Conservation (phyloP, 352 stramenopile genomes). For the Globisporangium orthogonon region DNA sequence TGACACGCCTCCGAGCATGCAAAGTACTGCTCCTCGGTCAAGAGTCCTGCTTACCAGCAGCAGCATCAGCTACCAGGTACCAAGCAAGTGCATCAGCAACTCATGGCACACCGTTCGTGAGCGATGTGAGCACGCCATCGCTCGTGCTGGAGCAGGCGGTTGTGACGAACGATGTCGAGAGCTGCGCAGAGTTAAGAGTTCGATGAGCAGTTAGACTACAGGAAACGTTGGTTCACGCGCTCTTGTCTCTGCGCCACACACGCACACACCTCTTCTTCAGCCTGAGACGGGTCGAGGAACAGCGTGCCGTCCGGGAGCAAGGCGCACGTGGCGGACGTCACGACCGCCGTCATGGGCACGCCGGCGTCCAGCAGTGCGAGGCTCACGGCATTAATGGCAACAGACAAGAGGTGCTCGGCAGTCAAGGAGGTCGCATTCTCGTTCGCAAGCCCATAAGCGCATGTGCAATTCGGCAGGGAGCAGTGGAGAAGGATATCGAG, state of each 20-base stretch:
- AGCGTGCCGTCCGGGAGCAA: conserved; percentile 57
- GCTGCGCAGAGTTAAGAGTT: conserved; percentile 16
- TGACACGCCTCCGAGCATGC: conserved; percentile 75
- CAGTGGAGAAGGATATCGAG: conserved; percentile 43
- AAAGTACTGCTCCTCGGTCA: conserved; percentile 82
- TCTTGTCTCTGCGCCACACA: too few species aligned
- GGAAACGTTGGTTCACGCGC: too few species aligned
- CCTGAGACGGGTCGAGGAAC: conserved; percentile 57
- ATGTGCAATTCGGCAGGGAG: conserved; percentile 14
- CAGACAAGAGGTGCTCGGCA: conserved; percentile 48
- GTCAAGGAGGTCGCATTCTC: conserved; percentile 32
- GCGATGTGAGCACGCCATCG: conserved; percentile 67
- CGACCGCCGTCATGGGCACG: conserved; percentile 65
- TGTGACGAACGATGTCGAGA: conserved; percentile 54
- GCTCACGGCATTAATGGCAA: conserved; percentile 74
- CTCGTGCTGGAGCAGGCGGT: conserved; percentile 57
- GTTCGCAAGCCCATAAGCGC: neutral
- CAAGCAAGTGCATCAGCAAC: neutral
- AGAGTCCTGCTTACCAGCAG: conserved; percentile 26
- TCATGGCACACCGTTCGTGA: conserved; percentile 47
- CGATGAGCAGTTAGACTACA: too few species aligned
- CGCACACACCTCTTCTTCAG: conserved; percentile 60
- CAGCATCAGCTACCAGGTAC: neutral
- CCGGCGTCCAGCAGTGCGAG: conserved; percentile 75
- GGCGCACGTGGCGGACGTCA: conserved; percentile 64